Percentiles rank a stretch among this genome's conserved stretches.
Evolutionary conservation across 192 early-diverging fungal species (phyloP).

Genomic region (Coemansia sp.): DNA sequence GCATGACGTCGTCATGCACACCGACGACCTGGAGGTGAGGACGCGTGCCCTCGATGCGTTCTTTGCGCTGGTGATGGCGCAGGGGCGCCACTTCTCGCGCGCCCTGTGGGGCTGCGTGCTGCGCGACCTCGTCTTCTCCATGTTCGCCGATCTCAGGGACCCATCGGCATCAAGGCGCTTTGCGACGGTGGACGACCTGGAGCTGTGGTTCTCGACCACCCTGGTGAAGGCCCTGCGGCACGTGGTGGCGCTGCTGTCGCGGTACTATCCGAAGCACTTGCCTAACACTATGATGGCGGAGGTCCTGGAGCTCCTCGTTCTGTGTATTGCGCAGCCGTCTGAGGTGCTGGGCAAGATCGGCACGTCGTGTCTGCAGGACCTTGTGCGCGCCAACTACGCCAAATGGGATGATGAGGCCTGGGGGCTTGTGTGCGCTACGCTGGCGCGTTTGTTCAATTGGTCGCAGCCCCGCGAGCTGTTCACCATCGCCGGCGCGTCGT

Average conservation of each 20-base stretch:
- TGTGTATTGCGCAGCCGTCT: constrained; percentile 93
- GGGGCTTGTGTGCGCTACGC: constrained; percentile 68
- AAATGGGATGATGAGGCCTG: constrained; percentile 74
- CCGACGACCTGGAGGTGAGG: constrained; percentile 88
- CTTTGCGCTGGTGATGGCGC: constrained; percentile 77
- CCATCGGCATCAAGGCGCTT: constrained; percentile 58
- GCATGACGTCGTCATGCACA: constrained; percentile 87
- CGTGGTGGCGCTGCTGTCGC: constrained; percentile 81
- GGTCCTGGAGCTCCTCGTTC: constrained; percentile 73
- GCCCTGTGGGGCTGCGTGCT: constrained; percentile 83
- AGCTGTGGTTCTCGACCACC: constrained; percentile 92
- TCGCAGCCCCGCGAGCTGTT: constrained; percentile 70
- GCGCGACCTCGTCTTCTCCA: constrained; percentile 83
- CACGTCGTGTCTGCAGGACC: constrained; percentile 85
- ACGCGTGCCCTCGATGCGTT: constrained; percentile 81
- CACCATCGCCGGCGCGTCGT: constrained; percentile 39
- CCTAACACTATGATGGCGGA: constrained; percentile 73
- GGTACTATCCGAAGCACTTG: constrained; percentile 66
- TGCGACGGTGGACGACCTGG: constrained; percentile 81
- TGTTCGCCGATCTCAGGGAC: constrained; percentile 83
- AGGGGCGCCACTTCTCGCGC: constrained; percentile 71
- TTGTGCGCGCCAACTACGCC: constrained; percentile 75
- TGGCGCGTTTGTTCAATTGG: constrained; percentile 72
- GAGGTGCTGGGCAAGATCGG: constrained; percentile 89
- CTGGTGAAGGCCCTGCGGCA: constrained; percentile 89